Base-by-base conservation (phyloP, 164 flowering plant species). In the Piper betle region DNA sequence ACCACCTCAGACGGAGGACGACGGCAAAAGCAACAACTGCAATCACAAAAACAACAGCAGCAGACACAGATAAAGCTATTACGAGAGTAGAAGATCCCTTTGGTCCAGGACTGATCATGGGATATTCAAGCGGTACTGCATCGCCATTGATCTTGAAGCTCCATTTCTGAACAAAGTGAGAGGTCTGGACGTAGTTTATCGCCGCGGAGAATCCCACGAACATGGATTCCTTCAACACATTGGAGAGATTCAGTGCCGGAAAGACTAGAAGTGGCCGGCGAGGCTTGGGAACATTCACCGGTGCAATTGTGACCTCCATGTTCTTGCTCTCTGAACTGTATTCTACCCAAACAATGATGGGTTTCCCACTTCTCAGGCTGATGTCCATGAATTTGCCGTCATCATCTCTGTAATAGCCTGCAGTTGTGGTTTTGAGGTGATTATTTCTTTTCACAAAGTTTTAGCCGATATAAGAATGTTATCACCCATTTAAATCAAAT, bases 141-240 rank as follows among this genome's bases (percentile, higher is more conserved):
- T 4, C 20, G 3, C 77, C 80, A 57, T 70, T 67, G 33, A 61
- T 65, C 66, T 61, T 52, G 59, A 74, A 77, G 63, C 78, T 74
- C 78, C 80, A 77, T 39, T 76, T 75, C 6, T 65, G 20, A 2
- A 77, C 39, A 42, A 69, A 74, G 50, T 74, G 75, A 12, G 62
- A 61, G 12, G 62, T 61, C 6, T 78, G 64, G 8, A 81, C 74
- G 53, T 68, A n/a, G 5, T 88, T 90, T 20, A 92, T 85, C 6
- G 94, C 75, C 7, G 90, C 67, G 16, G 97, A 84, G 74, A 87
- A 89, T 6, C 97, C 97, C 4, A 84, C 84, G 54, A 74, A 89
- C 95, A 87, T 84, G 52, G 41, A 57, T 1, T 79, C 77, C 16
- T 58, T 3, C 37, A 84, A 41, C 64, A 78, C 19, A 6, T 74